These are phyloP conservation scores for Persicaria maculosa DNA, from an alignment of 148 eudicot species.

Conservation along the genomic window DNA sequence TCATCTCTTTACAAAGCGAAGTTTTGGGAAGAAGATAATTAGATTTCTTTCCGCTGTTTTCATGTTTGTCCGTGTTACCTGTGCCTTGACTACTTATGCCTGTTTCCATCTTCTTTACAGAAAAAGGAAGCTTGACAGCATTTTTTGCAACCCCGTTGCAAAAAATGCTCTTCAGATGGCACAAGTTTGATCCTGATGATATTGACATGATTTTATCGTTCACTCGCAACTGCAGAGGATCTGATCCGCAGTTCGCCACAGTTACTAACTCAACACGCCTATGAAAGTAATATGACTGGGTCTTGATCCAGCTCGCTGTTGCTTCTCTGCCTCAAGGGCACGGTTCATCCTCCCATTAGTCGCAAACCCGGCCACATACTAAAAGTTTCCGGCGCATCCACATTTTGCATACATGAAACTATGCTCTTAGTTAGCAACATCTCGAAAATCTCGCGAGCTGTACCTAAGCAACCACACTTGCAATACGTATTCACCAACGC, in stretches of 20 bases:
- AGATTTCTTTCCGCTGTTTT: background rate
- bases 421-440: slow-evolving; percentile 20
- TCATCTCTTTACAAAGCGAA: background rate
- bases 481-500: slow-evolving; percentile 29
- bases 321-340: slow-evolving; percentile 18
- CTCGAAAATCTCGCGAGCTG: slow-evolving; percentile 24
- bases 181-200: slow-evolving; percentile 63
- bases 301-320: slow-evolving; percentile 17
- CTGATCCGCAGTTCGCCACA: slow-evolving; percentile 92
- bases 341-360: slow-evolving; percentile 18
- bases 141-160: slow-evolving; percentile 64
- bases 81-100: background rate
- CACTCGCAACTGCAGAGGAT: slow-evolving; percentile 88
- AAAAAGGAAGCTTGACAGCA: slow-evolving; percentile 59
- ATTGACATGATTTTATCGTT: slow-evolving; percentile 84
- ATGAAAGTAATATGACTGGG: slow-evolving; percentile 30
- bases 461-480: slow-evolving; percentile 26
- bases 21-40: background rate
- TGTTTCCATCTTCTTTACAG: slow-evolving; percentile 25
- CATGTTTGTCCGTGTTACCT: background rate
- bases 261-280: slow-evolving; percentile 36
- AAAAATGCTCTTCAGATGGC: slow-evolving; percentile 90
- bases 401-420: slow-evolving; percentile 23
- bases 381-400: slow-evolving; percentile 25
- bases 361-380: slow-evolving; percentile 20